Evolutionary conservation across 2,329 filamentous ascomycete genomes (phyloP), one percentile per base, ranked within the genome.

Genomic region (Zymoseptoria passerinii): DNA sequence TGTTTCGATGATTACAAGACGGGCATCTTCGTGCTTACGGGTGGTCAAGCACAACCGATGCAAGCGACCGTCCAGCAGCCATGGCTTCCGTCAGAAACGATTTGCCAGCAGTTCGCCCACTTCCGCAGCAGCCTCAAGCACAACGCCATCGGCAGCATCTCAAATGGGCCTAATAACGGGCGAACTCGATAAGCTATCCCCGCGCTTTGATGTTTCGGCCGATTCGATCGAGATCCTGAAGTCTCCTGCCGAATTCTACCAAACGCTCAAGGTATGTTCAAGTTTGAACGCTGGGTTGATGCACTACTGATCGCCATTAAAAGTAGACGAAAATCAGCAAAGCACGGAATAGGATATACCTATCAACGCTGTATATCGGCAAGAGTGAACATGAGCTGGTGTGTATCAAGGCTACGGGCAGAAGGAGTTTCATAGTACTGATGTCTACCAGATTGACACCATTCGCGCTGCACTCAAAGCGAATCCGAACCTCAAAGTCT

Each of bases 301-400:
- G 10, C 28, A 27, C 53, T 7, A 51, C 62, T 65, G 51, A 65
- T 50, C 28, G 52, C 54, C 50, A 50, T 48, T 52, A 50, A 52
- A 65, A 66, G 62, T 66, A 92, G 88, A 76, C 82, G 63, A 95
- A 92, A 76, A 96, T 99, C 70, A 83, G 82, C 55, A 83, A 81
- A 62, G 94, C 94, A 8, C 84, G 90, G 72, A 80, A 77, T 55
- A 83, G 89, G 60, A 87, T 99, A 65, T 99, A 95, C 72, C 78
- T 99, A 53, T 95, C 92, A n/a, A 99, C 94, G 0, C 77, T 99
- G 55, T 99, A 99, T 72, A 94, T 99, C 71, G 94, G 94, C 63
- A 95, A 92, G 73, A 88, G 88, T 1, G 94, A 99, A 74, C 81
- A 87, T 74, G 94, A 97, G 67, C 80, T 99, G 69, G 84, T 86